Percentiles rank a stretch among this genome's conserved stretches.
Conservation (phyloP, 2,329 filamentous ascomycete species). For the Beauveria sp. region DNA sequence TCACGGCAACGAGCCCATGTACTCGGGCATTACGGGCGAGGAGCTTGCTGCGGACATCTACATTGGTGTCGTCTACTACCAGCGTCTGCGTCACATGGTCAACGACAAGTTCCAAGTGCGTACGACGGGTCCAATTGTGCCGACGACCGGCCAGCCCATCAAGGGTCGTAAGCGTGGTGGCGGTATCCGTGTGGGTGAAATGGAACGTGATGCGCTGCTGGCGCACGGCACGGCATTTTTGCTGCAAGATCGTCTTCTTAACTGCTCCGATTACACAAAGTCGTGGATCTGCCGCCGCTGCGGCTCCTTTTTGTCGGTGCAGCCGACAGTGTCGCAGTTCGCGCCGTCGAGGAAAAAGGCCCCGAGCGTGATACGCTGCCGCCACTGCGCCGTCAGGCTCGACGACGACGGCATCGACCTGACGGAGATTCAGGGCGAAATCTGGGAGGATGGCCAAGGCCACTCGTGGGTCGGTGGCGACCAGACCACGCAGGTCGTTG, state of each 20-base stretch:
- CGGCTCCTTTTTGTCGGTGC: slow-evolving; percentile 83
- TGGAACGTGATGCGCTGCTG: slow-evolving; percentile 93
- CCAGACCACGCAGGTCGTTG: slow-evolving; percentile 82
- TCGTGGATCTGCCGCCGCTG: slow-evolving; percentile 86
- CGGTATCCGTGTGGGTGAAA: slow-evolving; percentile 98
- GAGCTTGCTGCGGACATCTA: slow-evolving; percentile 95
- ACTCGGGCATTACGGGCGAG: slow-evolving; percentile 91
- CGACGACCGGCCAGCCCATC: slow-evolving; percentile 89
- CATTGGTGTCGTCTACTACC: slow-evolving; percentile 95
- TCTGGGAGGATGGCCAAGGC: slow-evolving; percentile 90
- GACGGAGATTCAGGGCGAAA: slow-evolving; percentile 56
- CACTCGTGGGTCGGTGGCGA: slow-evolving; percentile 80
- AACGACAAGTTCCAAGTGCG: slow-evolving; percentile 99
- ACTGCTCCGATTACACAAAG: slow-evolving; percentile 89
- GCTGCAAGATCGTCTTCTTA: slow-evolving; percentile 89
- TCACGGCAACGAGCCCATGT: slow-evolving; percentile 97
- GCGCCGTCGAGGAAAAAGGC: slow-evolving; percentile 55
- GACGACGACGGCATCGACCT: slow-evolving; percentile 50
- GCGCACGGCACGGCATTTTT: slow-evolving; percentile 94
- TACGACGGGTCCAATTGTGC: slow-evolving; percentile 87
- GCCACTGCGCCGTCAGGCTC: slow-evolving; percentile 62
- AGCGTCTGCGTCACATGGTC: slow-evolving; percentile 97
- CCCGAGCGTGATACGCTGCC: slow-evolving; percentile 66
- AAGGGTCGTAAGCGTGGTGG: slow-evolving; percentile 94
- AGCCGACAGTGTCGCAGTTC: slow-evolving; percentile 65